phyloP scores from a whole-genome alignment of 2,329 filamentous ascomycete species.

The Paracamarosporium sp. region DNA sequence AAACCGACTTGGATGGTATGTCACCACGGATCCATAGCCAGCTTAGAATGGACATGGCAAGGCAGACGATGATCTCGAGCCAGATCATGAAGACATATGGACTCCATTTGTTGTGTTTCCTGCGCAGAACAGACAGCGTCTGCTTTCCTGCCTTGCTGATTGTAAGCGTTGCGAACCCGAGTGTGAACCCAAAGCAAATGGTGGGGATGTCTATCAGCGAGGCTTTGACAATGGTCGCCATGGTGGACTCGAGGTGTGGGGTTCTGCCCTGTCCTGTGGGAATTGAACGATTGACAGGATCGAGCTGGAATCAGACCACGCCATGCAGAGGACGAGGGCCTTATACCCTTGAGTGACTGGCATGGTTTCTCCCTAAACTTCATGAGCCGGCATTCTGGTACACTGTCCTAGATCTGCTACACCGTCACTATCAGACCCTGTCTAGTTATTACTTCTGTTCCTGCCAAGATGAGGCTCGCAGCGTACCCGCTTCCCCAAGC shows the following conservation, averaged over 20 bases:
- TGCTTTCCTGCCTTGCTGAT: conserved; percentile 46
- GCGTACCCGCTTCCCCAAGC: too few relatives aligned
- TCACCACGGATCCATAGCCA: conserved; percentile 50
- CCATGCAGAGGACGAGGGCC: not conserved
- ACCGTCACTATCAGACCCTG: too few relatives aligned
- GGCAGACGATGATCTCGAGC: conserved; percentile 52
- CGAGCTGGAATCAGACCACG: not conserved
- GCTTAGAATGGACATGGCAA: conserved; percentile 48
- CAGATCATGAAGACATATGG: conserved; percentile 54
- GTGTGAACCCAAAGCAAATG: conserved; percentile 40
- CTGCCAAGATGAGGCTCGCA: too few relatives aligned
- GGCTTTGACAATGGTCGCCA: not conserved
- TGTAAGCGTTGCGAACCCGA: conserved; percentile 29
- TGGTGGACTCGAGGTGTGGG: not conserved
- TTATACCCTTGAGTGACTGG: not conserved
- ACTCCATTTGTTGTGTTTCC: conserved; percentile 40
- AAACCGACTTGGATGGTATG: conserved; percentile 39
- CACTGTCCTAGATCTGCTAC: too few relatives aligned
- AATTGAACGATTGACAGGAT: not conserved
- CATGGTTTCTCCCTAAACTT: too few relatives aligned
- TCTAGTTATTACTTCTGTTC: too few relatives aligned
- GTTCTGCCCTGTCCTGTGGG: not conserved
- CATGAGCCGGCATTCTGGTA: too few relatives aligned
- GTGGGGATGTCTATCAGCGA: conserved; percentile 40
- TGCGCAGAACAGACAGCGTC: conserved; percentile 27